Conservation (phyloP, 2,329 filamentous ascomycete genomes). For the Aspergillus novofumigatus region DNA sequence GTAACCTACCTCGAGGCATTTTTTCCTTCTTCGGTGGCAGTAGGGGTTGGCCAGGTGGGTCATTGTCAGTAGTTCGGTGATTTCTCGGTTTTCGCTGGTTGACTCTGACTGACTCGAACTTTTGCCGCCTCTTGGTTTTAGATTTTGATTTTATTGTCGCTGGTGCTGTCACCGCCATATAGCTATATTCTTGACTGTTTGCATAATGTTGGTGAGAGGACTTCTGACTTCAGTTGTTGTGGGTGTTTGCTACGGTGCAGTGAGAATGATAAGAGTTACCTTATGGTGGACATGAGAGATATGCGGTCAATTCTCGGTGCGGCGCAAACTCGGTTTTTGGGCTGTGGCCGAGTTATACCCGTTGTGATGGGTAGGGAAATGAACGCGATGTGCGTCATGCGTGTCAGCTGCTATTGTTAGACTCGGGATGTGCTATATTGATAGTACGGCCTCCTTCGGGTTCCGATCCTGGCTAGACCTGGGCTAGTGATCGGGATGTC, state of each 20-base stretch:
- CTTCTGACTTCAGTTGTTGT: no score
- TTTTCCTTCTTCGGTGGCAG: not conserved
- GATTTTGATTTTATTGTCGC: no score
- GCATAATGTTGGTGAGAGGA: no score
- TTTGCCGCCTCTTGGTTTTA: not conserved
- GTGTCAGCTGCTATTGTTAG: not conserved
- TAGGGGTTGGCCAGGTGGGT: not conserved
- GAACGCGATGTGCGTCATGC: no score
- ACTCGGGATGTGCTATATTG: not conserved
- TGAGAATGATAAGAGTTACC: no score
- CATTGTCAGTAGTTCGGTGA: not conserved
- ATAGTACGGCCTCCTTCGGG: not conserved
- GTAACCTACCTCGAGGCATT: not conserved
- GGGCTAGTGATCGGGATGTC: not conserved
- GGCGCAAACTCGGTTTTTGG: not conserved
- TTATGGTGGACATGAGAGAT: no score
- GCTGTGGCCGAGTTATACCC: not conserved
- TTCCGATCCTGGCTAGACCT: not conserved
- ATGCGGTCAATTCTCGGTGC: not conserved
- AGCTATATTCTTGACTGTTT: no score
- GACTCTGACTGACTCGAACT: not conserved
- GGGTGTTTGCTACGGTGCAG: no score
- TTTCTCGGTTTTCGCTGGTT: not conserved
- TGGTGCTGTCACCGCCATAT: no score
- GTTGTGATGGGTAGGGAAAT: not conserved